Evolutionary conservation across 148 eudicot genomes (phyloP).

Genomic region (Hydrangea macrophylla): DNA sequence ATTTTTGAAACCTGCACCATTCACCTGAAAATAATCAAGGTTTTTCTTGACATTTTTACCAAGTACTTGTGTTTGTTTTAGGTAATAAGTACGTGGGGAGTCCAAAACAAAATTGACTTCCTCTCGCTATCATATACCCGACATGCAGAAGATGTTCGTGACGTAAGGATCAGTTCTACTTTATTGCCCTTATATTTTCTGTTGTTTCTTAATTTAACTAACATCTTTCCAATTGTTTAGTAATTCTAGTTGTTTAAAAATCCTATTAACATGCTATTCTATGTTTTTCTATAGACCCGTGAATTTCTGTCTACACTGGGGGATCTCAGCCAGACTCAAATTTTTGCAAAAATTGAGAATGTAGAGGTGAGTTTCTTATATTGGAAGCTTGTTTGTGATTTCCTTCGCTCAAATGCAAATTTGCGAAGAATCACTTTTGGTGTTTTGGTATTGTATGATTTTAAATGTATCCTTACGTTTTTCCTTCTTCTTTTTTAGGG

Average conservation of each 20-base stretch:
- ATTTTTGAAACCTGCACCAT: not conserved
- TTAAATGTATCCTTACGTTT: conserved; percentile 3
- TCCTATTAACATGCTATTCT: not conserved
- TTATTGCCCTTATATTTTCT: not conserved
- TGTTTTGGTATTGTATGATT: too few relatives aligned
- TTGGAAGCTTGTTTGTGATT: conserved; percentile 3
- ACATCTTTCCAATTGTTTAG: not conserved
- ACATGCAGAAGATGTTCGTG: conserved; percentile 95
- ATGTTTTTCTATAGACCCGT: conserved; percentile 55
- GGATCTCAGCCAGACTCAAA: conserved; percentile 85
- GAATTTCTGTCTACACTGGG: conserved; percentile 67
- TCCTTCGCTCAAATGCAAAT: not conserved
- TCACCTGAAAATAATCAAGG: not conserved
- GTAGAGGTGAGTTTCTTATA: conserved; percentile 53
- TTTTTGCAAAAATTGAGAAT: conserved; percentile 91
- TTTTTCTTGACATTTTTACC: conserved; percentile 1
- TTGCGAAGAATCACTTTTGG: not conserved
- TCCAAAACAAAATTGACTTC: conserved; percentile 85
- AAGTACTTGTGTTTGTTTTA: conserved; percentile 22
- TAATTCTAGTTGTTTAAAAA: not conserved
- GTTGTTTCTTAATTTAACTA: not conserved
- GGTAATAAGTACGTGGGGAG: conserved; percentile 92
- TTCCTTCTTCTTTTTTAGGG: conserved; percentile 44
- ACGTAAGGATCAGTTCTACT: conserved; percentile 38
- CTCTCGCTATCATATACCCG: conserved; percentile 87